Evolutionary conservation across 2,329 filamentous ascomycete genomes (phyloP), one percentile per base, ranked within the genome.

Genomic region (Fusarium guadeloupense): DNA sequence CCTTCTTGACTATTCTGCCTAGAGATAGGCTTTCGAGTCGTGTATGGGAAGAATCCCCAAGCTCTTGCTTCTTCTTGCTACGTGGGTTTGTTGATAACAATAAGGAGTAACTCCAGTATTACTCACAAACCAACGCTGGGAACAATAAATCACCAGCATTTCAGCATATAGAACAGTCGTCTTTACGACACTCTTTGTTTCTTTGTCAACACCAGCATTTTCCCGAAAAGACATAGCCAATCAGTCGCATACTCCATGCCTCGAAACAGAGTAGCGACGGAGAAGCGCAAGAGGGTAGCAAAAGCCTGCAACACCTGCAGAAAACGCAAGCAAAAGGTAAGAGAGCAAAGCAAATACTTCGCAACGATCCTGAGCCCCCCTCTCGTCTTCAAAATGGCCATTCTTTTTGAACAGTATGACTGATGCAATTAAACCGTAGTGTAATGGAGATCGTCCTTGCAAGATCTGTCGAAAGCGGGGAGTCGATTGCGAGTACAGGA

Each of bases 261-360:
- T 64, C 79, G 83, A 66, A 79, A 79, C 44, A 84, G 80, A 71
- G 82, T 87, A 56, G 78, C 82, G 26, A 79, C 81, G 64, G 84
- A 88, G 62, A 84, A 87, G 72, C 81, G 86, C 62, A 83, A 86
- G 74, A 83, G 87, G 66, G 89, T 83, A 45, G 83, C 84, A 21
- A 83, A 85, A 65, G 87, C 87, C 34, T 89, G 87, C 72, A 83
- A 87, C 62, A 83, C 79, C 60, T 89, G 87, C 76, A 89, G 87
- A 74, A 80, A 81, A 56, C 81, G 86, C 59, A 89, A 89, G 72
- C 86, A 89, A 75, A 89, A 89, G 80, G 87, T 86, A 70, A 78
- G 82, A 38, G 14, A 41, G 19, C 40, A 44, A 17, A 23, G 4
- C 14, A 9, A 9, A 20, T 6, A 14, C 28, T 17, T 8, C 14